phyloP scores from a whole-genome alignment of 2,329 filamentous ascomycete genomes.

The Trichoderma koningiopsis region DNA sequence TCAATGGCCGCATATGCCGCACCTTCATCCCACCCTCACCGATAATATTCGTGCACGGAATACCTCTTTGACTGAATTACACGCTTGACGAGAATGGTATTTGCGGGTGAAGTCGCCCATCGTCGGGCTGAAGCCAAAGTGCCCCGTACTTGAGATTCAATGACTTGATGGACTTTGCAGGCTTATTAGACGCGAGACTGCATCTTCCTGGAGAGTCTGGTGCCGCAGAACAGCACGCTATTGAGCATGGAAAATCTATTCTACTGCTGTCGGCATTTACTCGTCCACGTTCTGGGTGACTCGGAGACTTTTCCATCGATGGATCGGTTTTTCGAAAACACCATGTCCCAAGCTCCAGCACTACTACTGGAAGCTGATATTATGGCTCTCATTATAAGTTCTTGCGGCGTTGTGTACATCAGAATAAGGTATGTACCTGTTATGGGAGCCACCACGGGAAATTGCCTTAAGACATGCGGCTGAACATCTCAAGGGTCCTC shows the following conservation, averaged over 20 bases:
- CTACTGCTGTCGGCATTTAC: background rate
- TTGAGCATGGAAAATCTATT: background rate
- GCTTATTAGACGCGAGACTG: background rate
- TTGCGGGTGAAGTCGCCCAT: background rate
- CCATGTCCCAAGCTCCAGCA: background rate
- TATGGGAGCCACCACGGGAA: background rate
- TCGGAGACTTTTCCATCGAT: background rate
- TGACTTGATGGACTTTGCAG: background rate
- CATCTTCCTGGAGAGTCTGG: background rate
- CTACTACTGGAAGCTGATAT: background rate
- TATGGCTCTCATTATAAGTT: background rate
- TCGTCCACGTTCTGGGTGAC: background rate
- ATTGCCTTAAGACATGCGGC: background rate
- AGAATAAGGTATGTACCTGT: background rate
- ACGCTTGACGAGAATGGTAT: background rate
- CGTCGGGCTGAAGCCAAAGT: background rate
- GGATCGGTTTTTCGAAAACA: background rate
- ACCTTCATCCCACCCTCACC: background rate
- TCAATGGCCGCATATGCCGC: background rate
- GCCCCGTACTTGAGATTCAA: background rate
- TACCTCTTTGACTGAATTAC: background rate
- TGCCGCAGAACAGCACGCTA: background rate
- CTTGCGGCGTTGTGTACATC: background rate
- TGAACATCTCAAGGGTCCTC: background rate
- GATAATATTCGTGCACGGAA: background rate